A percentile compares a stretch with the other conserved stretches of the same genome.
phyloP scores from a whole-genome alignment of 2,329 filamentous ascomycete genomes.

The Pyrenochaeta sp. region DNA sequence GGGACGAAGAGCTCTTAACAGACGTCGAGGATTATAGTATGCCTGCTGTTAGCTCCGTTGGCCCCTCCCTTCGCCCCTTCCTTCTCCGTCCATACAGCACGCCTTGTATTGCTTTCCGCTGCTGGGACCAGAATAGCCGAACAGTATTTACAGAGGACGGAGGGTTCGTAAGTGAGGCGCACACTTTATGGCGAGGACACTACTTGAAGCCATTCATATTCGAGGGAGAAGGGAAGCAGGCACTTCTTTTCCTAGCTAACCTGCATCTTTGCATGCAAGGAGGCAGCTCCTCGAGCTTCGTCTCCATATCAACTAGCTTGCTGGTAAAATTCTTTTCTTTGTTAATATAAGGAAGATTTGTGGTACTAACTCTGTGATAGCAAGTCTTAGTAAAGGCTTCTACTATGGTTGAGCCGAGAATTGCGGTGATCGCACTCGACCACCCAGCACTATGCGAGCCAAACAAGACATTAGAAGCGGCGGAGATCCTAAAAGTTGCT shows the following conservation, averaged over 20 bases:
- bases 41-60: not conserved
- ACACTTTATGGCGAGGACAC: constrained; percentile 1
- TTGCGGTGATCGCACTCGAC: not conserved
- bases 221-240: not conserved
- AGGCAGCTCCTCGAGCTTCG: constrained; percentile 5
- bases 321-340: too few species aligned
- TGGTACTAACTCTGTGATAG: too few species aligned
- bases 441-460: not conserved
- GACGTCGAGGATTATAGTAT: not conserved
- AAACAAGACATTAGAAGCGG: not conserved
- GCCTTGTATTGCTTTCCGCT: constrained; percentile 7
- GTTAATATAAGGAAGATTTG: too few species aligned
- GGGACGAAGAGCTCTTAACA: not conserved
- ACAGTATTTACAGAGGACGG: constrained; percentile 6
- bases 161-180: constrained; percentile 9
- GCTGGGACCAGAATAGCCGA: constrained; percentile 11
- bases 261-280: constrained; percentile 9
- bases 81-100: too few species aligned
- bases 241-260: not conserved
- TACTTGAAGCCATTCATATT: constrained; percentile 9
- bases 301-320: constrained; percentile 11
- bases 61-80: not conserved
- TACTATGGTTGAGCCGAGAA: constrained; percentile 2
- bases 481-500: not conserved
- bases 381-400: constrained; percentile 6